phyloP scores from a whole-genome alignment of 1,284 basidiomycete genomes.

The Pyrrhoderma noxium region DNA sequence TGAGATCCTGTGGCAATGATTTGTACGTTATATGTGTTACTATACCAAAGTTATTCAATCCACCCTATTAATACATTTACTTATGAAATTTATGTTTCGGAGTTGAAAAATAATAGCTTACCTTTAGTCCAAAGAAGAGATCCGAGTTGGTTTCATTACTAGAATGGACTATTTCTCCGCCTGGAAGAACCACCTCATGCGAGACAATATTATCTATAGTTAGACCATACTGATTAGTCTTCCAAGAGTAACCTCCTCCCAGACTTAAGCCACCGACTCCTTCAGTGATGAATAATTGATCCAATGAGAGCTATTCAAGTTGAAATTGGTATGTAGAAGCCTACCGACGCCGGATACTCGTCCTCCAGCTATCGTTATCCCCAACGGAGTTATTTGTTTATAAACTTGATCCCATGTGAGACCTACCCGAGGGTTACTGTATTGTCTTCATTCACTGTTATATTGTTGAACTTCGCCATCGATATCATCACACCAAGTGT shows the following conservation, averaged over 20 bases:
- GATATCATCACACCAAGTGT: conserved; percentile 24
- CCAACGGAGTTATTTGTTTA: conserved; percentile 15
- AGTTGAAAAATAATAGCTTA: background rate
- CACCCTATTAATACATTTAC: conserved; percentile 2
- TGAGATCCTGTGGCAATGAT: conserved; percentile 3
- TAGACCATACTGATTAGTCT: conserved; percentile 16
- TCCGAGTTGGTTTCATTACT: conserved; percentile 13
- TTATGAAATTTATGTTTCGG: background rate
- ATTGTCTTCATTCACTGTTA: conserved; percentile 14
- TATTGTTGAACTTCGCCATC: conserved; percentile 20
- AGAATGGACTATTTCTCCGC: conserved; percentile 8
- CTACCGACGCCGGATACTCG: conserved; percentile 20
- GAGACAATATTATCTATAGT: conserved; percentile 14
- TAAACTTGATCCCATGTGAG: conserved; percentile 24
- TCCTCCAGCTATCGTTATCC: conserved; percentile 22
- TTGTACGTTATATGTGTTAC: conserved; percentile 8
- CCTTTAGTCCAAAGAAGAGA: conserved; percentile 17
- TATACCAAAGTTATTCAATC: conserved; percentile 17
- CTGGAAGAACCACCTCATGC: conserved; percentile 13
- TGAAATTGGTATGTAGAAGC: background rate
- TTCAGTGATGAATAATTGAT: background rate
- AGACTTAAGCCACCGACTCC: conserved; percentile 16
- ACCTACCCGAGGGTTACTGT: conserved; percentile 20
- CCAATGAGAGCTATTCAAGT: background rate
- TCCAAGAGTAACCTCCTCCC: conserved; percentile 18